Evolutionary conservation across 805 yeast genomes (phyloP).

Genomic region (Metschnikowia arizonensis): DNA sequence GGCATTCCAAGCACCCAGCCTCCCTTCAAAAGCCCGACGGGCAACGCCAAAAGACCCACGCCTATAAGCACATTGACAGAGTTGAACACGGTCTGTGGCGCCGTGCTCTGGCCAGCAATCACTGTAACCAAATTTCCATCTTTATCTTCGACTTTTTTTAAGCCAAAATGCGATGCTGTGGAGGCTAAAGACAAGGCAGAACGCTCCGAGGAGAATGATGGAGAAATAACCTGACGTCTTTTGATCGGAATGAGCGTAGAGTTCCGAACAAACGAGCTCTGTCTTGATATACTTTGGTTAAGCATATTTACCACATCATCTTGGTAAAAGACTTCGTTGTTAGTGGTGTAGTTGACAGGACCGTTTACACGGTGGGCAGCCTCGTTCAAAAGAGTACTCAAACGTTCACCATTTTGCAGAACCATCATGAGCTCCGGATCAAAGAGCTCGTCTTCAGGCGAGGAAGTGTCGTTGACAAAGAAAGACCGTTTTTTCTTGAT

Average conservation of each 20-base stretch:
- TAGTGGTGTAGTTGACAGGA: slow-evolving; percentile 11
- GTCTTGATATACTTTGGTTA: slow-evolving; percentile 26
- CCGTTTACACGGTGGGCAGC: slow-evolving; percentile 8
- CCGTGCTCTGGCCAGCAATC: slow-evolving; percentile 76
- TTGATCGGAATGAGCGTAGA: slow-evolving; percentile 23
- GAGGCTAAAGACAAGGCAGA: slow-evolving; percentile 33
- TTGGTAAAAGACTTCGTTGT: slow-evolving; percentile 37
- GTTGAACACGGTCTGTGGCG: slow-evolving; percentile 66
- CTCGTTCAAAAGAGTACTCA: slow-evolving; percentile 47
- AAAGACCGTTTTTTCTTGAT: slow-evolving; percentile 62
- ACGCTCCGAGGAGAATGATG: slow-evolving; percentile 43
- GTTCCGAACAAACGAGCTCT: slow-evolving; percentile 20
- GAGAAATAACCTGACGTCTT: slow-evolving; percentile 32
- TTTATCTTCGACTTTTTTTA: slow-evolving; percentile 62
- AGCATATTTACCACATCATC: slow-evolving; percentile 32
- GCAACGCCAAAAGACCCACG: slow-evolving; percentile 62
- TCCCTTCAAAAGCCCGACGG: slow-evolving; percentile 59
- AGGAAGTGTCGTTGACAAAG: slow-evolving; percentile 36
- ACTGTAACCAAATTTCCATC: slow-evolving; percentile 70
- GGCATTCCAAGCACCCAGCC: slow-evolving; percentile 66
- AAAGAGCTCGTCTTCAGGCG: slow-evolving; percentile 51
- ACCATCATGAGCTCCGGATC: slow-evolving; percentile 71
- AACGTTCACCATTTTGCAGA: slow-evolving; percentile 55
- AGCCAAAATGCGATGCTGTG: slow-evolving; percentile 48
- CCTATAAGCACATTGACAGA: slow-evolving; percentile 65